Conservation (phyloP, 2,329 filamentous ascomycete genomes). For the Xylariaceae sp. region DNA sequence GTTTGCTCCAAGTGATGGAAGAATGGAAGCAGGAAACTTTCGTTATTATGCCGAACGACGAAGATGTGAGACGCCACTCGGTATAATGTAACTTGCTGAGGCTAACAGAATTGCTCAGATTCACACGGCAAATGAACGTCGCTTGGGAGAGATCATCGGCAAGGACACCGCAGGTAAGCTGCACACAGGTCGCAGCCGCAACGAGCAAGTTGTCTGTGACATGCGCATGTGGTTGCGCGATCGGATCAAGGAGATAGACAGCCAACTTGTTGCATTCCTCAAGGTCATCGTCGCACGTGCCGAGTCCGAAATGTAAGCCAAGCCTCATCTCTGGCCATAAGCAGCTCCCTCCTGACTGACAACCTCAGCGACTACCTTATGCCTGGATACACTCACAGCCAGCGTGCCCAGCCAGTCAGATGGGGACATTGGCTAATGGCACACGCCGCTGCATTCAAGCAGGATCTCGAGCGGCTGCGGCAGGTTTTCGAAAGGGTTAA, state of each 20-base stretch:
- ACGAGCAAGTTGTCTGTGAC: conserved; percentile 89
- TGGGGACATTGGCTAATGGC: conserved; percentile 85
- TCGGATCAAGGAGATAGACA: conserved; percentile 72
- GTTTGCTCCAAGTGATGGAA: conserved; percentile 63
- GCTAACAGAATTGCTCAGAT: conserved; percentile 42
- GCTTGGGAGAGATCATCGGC: conserved; percentile 83
- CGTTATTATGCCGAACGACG: conserved; percentile 56
- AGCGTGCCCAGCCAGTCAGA: conserved; percentile 79
- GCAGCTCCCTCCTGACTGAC: conserved; percentile 47
- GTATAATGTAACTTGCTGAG: conserved; percentile 20
- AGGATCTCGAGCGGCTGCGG: conserved; percentile 77
- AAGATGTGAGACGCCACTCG: conserved; percentile 48
- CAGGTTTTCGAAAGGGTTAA: conserved; percentile 79
- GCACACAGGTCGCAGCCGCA: conserved; percentile 85
- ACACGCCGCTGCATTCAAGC: conserved; percentile 72
- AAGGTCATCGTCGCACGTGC: conserved; percentile 71
- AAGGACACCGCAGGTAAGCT: conserved; percentile 86
- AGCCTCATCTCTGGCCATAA: conserved; percentile 17
- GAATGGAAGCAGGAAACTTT: conserved; percentile 61
- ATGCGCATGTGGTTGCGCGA: conserved; percentile 90
- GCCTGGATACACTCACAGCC: conserved; percentile 88
- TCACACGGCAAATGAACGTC: conserved; percentile 46
- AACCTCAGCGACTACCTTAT: conserved; percentile 79
- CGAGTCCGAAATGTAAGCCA: conserved; percentile 66
- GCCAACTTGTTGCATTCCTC: conserved; percentile 71